Evolutionary conservation across 257 asterid species (phyloP).

Genomic region (Gynochthodes officinalis): DNA sequence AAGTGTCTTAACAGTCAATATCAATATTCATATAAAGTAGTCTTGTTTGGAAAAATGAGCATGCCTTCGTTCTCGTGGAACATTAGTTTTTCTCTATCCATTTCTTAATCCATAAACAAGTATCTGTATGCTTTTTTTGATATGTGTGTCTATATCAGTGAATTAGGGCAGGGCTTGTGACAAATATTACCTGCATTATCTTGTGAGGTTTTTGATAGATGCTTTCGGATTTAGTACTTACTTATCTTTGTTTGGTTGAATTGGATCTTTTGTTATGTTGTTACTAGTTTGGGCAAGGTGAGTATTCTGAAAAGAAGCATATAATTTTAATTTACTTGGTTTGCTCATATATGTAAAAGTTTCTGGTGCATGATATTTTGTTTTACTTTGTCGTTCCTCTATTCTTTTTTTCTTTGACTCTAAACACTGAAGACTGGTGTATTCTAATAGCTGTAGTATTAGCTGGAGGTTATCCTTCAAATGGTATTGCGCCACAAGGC

Average conservation of each 20-base stretch:
- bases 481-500: conserved; percentile 55
- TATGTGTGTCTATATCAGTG: neutral
- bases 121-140: neutral
- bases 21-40: neutral
- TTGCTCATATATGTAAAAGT: neutral
- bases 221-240: neutral
- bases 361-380: neutral
- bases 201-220: too few relatives aligned
- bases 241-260: neutral
- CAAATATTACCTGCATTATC: neutral
- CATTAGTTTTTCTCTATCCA: neutral
- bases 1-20: neutral
- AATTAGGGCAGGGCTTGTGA: neutral
- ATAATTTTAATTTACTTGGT: neutral
- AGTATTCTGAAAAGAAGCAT: neutral
- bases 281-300: neutral
- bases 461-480: conserved; percentile 76
- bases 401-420: neutral
- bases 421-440: conserved; percentile 17
- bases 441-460: conserved; percentile 62
- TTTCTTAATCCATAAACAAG: neutral
- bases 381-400: neutral
- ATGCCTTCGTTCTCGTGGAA: neutral
- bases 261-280: neutral
- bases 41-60: neutral